Evolutionary conservation across 2,329 filamentous ascomycete species (phyloP), one percentile per base, ranked within the genome.

Genomic region (Talaromyces sp.): DNA sequence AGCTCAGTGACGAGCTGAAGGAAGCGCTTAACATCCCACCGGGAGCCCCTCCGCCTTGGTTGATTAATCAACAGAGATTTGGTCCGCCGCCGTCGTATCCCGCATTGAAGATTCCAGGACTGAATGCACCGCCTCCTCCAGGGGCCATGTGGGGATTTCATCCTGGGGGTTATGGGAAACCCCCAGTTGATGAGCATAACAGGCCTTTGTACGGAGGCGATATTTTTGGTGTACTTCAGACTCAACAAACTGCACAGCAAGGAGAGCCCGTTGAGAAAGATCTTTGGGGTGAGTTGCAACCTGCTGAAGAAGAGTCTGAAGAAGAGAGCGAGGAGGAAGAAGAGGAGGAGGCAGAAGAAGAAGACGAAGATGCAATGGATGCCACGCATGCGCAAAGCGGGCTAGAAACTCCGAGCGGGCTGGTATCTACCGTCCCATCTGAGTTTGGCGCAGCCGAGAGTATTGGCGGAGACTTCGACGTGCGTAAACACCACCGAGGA

Each of bases 31-130:
- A 91, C 66, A 97, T 99, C 78, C 89, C 91, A 21, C 89, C 91
- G 13, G 92, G 91, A 53, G 91, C 92, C 25, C 93, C 94, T 7
- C 93, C 94, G 22, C 94, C 94, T 40, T 99, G 94, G 94, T 82
- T 99, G 61, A 93, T 99, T 71, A 96, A 96, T 74, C 91, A 96
- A 75, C 94, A 99, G 75, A 87, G 93, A 65, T 90, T 91, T 67
- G 94, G 94, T 0, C 91, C 92, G 22, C 93, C 94, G 1, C 92
- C 93, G 5, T 95, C 91, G 8, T 99, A 99, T 72, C 92, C 94
- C 21, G 90, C 90, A n/a, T 81, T 97, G 54, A 96, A 94, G 71
- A 91, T 99, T 60, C 89, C 94, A 8, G 94, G 94, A 45, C 82
- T 99, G 48, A 99, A 97, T 72, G 91, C 93, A 1, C 91, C 94